Evolutionary conservation across 2,329 filamentous ascomycete species (phyloP), one percentile per base, ranked within the genome.

Genomic region (Sordariomycetes sp.): DNA sequence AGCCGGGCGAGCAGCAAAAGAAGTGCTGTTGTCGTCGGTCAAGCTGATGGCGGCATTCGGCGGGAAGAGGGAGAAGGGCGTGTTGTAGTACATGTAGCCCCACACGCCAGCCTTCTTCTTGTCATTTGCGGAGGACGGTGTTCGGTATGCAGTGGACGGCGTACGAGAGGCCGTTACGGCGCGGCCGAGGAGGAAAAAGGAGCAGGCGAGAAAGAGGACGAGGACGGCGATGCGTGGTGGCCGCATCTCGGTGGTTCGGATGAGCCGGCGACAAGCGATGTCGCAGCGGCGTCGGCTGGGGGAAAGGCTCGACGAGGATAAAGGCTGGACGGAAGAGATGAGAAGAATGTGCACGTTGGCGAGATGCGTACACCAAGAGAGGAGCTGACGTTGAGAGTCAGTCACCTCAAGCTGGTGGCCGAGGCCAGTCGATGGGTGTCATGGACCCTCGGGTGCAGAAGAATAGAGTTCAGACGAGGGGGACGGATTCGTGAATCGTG

Each of bases 1-100:
- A 34, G 92, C 92, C 39, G 92, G 92, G 32, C 92, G 74, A 28
- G 92, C 88, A 36, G 94, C 71, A 62, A 98, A 98, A 46, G 93
- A 94, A 10, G 92, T 98, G 46, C 86, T 94, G 59, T 98, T 98
- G 60, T 98, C 92, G 58, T 96, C 87, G 50, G 88, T 94, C 41
- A 98, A 72, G 57, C 86, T 94, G 54, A 98, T 95, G 49, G 93
- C 84, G 31, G 92, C 92, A 43, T 92, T 94, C 4, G 88, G 88
- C 5, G 90, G 88, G 54, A 98, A 98, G 16, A 98, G 76, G 15
- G 86, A 87, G 43, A 88, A 85, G 1, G 88, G 81, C 5, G 79
- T 69, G 39, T 77, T 78, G 57, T 85, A 83, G 42, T 80, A 80
- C 58, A 85, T 77, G 42, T 85, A 63, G 25, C 55, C 49, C 44